phyloP scores from a whole-genome alignment of 2,329 filamentous ascomycete genomes.

The Sclerotiophoma versabilis region DNA sequence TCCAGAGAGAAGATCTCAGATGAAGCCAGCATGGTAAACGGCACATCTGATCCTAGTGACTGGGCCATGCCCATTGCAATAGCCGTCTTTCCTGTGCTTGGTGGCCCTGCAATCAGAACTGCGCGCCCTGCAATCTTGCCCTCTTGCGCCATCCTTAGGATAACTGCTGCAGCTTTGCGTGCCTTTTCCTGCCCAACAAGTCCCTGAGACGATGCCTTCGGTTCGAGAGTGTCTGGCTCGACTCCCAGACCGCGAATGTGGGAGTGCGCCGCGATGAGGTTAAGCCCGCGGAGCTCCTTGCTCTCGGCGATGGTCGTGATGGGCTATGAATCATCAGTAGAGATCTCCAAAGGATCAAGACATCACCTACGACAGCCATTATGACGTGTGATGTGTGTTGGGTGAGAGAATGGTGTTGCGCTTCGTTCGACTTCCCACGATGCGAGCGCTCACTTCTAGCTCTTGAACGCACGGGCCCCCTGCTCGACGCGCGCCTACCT shows the following conservation, averaged over 20 bases:
- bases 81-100: conserved; percentile 96
- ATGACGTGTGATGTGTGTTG: conserved; percentile 15
- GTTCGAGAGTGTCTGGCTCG: conserved; percentile 88
- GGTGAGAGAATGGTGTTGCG: conserved; percentile 6
- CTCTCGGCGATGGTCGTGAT: conserved; percentile 90
- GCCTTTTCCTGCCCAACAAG: conserved; percentile 97
- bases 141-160: conserved; percentile 98
- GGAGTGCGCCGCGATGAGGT: conserved; percentile 97
- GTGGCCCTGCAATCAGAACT: conserved; percentile 92
- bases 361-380: conserved; percentile 45
- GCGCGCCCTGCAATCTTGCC: conserved; percentile 97
- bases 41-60: conserved; percentile 90
- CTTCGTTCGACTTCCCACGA: conserved; percentile 11
- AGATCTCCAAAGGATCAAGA: neutral
- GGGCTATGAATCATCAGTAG: conserved; percentile 37
- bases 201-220: conserved; percentile 84
- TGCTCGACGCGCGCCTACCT: conserved; percentile 3
- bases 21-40: conserved; percentile 93
- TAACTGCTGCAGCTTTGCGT: conserved; percentile 92
- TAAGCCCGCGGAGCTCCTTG: conserved; percentile 94
- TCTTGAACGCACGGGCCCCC: neutral
- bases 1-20: conserved; percentile 98
- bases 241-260: conserved; percentile 96
- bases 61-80: conserved; percentile 99
- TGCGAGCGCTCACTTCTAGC: conserved; percentile 13